Evolutionary conservation across 805 yeast species (phyloP).

Genomic region (Saccharomycopsis sp.): DNA sequence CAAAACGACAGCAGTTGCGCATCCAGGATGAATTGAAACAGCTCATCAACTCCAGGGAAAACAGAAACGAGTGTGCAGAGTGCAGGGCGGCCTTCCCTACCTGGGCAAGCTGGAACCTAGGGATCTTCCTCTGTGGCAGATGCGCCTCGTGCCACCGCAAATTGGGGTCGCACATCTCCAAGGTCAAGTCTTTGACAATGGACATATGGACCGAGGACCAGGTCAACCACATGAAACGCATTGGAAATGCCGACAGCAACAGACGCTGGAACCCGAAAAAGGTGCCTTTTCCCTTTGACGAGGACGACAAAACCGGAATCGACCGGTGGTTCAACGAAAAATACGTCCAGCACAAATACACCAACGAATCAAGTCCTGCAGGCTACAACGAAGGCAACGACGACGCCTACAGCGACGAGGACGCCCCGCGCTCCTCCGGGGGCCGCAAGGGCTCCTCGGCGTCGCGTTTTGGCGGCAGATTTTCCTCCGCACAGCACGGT

Average conservation of each 20-base stretch:
- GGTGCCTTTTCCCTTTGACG: slow-evolving; percentile 69
- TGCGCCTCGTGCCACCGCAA: slow-evolving; percentile 76
- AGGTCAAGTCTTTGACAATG: slow-evolving; percentile 64
- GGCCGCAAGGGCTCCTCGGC: neutral
- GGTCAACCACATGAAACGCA: slow-evolving; percentile 34
- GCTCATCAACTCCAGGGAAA: slow-evolving; percentile 50
- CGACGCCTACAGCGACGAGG: slow-evolving; percentile 28
- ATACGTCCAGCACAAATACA: slow-evolving; percentile 56
- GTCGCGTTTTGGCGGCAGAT: slow-evolving; percentile 3
- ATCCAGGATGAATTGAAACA: slow-evolving; percentile 49
- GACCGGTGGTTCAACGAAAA: slow-evolving; percentile 59
- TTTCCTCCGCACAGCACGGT: too few relatives aligned
- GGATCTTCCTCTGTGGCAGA: slow-evolving; percentile 73
- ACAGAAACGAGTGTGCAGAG: slow-evolving; percentile 72
- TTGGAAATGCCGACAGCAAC: slow-evolving; percentile 60
- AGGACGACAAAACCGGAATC: slow-evolving; percentile 57
- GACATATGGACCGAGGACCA: slow-evolving; percentile 63
- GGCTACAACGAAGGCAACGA: slow-evolving; percentile 8
- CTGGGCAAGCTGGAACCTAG: slow-evolving; percentile 35
- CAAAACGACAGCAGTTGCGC: slow-evolving; percentile 36
- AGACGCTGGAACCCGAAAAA: slow-evolving; percentile 61
- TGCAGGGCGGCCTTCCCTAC: slow-evolving; percentile 63
- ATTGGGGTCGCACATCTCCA: slow-evolving; percentile 53
- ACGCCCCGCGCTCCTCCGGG: slow-evolving; percentile 16
- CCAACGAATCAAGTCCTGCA: slow-evolving; percentile 22